Base-by-base conservation (phyloP, 2,329 filamentous ascomycete species). In the Xylariaceae sp. region DNA sequence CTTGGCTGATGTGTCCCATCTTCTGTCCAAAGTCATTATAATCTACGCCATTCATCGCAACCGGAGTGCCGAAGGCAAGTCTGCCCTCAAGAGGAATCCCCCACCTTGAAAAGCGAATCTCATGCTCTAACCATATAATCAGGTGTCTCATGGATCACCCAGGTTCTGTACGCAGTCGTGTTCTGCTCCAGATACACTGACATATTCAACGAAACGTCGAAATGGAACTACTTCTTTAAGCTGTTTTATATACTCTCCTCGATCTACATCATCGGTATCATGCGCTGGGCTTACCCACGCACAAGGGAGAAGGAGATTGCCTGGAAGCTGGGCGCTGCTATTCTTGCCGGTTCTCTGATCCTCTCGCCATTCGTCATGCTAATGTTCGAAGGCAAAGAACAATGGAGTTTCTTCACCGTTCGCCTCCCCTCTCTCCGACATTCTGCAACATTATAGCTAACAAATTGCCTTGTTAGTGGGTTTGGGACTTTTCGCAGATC, bases 21-120 rank as follows among this genome's bases (percentile, higher is more conserved):
- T 89, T 45, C 77, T 84, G 47, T 94, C 91, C 54, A 96, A 96
- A 80, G 84, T 86, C 70, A 94, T 96, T 68, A 80, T 96, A 64
- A 90, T 96, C 74, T 88, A 86, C 75, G 85, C 91, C 53, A 96
- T 96, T 66, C 90, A 96, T 73, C 82, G 83, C 62, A 96, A 96
- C 69, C 82, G 82, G 68, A 94, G 88, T 70, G 88, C 91, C 47
- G 91, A 96, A 78, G 90, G 86, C 85, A 72, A 78, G 90, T 86
- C 85, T 72, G 48, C 68, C 53, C 53, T 35, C 44, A 26, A 48
- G 4, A 19, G 44, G 9, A 41, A 40, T n/a, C n/a, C 27, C 46
- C 26, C 11, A 3, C 12, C 30, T 7, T 9, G 4, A 8, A 27
- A 8, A 9, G 11, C 19, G 43, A 47, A 29, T 11, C 42, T 51